A percentile compares a stretch with the other conserved stretches of the same genome.
phyloP scores from a whole-genome alignment of 75 land plant genomes.

The Cupressus sempervirens region DNA sequence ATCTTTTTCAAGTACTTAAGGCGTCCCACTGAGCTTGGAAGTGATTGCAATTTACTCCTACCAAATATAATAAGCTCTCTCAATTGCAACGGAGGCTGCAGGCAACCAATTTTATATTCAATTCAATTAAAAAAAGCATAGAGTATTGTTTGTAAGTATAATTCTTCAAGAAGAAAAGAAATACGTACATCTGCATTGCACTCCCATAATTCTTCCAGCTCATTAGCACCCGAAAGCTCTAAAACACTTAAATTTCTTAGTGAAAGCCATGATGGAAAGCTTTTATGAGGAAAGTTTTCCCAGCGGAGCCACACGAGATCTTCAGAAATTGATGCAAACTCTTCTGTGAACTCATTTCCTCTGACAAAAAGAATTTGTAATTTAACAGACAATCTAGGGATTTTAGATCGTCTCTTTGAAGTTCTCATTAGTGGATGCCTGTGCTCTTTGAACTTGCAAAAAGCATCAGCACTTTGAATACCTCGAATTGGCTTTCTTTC shows the following conservation, averaged over 20 bases:
- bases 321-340: not conserved
- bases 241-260: not conserved
- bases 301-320: not conserved
- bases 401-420: not conserved
- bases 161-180: not conserved
- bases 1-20: not conserved
- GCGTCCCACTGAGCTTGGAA: not conserved
- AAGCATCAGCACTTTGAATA: too few species aligned
- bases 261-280: not conserved
- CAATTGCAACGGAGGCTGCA: not conserved
- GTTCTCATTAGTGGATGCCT: too few species aligned
- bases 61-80: not conserved
- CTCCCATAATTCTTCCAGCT: not conserved
- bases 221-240: not conserved
- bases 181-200: not conserved
- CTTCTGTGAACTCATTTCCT: not conserved
- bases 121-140: not conserved
- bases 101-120: not conserved
- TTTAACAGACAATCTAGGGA: not conserved
- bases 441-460: too few species aligned
- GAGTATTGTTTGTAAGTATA: not conserved
- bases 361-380: too few species aligned
- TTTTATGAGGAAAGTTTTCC: not conserved
- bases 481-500: too few species aligned
- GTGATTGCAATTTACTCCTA: too few species aligned